Conservation (phyloP, 1,284 basidiomycete species). For the Afroboletus lepidellus region DNA sequence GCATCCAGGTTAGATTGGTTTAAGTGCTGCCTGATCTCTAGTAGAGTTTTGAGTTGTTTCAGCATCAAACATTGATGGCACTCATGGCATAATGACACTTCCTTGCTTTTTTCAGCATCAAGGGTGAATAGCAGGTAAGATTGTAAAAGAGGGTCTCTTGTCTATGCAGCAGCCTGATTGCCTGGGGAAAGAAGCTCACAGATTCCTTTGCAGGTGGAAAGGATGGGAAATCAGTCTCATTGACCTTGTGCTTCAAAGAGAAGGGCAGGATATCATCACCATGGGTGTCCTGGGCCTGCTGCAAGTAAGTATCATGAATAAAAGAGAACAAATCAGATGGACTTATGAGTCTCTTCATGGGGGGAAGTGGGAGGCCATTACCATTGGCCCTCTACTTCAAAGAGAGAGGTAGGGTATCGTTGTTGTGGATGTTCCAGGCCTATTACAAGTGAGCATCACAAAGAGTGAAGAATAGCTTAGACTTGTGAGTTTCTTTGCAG, state of each 20-base stretch:
- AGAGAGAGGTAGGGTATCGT: not conserved
- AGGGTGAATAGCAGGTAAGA: no score
- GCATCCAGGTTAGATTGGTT: no score
- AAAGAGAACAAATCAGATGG: not conserved
- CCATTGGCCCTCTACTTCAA: not conserved
- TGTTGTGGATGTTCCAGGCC: not conserved
- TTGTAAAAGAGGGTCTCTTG: no score
- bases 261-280: not conserved
- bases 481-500: not conserved
- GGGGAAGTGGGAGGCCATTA: not conserved
- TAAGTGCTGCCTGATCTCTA: no score
- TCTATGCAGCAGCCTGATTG: no score
- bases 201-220: not conserved
- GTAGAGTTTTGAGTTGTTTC: no score
- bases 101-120: no score
- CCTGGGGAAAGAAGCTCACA: not conserved
- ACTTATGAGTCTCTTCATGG: not conserved
- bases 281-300: not conserved
- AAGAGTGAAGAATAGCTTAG: not conserved
- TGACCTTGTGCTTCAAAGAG: not conserved
- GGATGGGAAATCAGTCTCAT: not conserved
- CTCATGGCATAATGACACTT: no score
- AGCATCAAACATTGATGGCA: no score
- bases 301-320: not conserved
- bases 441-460: not conserved